Conservation (phyloP, 2,329 filamentous ascomycete genomes). For the Hypocreales sp. region DNA sequence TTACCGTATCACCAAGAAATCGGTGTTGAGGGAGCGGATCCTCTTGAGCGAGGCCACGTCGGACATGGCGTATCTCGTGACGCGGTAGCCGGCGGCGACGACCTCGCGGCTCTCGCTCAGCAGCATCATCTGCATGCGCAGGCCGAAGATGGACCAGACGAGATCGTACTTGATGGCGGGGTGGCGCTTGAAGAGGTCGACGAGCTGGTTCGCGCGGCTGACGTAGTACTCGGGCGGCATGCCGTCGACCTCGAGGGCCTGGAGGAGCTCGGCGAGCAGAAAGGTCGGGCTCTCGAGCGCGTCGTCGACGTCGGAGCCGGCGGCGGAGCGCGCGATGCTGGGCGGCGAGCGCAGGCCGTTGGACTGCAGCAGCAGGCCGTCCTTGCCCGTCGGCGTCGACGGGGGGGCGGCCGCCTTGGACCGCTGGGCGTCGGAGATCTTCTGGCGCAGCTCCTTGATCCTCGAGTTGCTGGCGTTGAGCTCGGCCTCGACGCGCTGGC, state of each 20-base stretch:
- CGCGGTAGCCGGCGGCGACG: constrained; percentile 82
- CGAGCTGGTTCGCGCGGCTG: constrained; percentile 75
- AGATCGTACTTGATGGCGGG: constrained; percentile 92
- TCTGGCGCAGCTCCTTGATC: constrained; percentile 44
- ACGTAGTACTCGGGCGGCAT: constrained; percentile 94
- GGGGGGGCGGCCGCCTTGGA: constrained; percentile 29
- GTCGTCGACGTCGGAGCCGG: constrained; percentile 50
- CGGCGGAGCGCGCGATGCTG: constrained; percentile 37
- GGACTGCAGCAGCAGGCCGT: constrained; percentile 26
- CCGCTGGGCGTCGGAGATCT: constrained; percentile 43
- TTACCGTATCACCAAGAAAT: constrained; percentile 64
- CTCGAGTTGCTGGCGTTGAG: constrained; percentile 72
- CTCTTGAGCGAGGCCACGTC: constrained; percentile 79
- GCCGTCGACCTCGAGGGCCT: constrained; percentile 74
- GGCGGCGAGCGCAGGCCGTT: constrained; percentile 39
- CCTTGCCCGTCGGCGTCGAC: constrained; percentile 35
- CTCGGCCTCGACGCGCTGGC: constrained; percentile 68
- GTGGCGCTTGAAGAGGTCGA: constrained; percentile 91
- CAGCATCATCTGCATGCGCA: constrained; percentile 90
- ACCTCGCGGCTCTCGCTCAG: constrained; percentile 92
- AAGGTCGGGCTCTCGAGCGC: constrained; percentile 78
- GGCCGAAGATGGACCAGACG: constrained; percentile 87
- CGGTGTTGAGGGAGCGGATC: constrained; percentile 76
- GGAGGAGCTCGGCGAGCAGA: constrained; percentile 75
- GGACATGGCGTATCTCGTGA: constrained; percentile 88